A percentile compares a stretch with the other conserved stretches of the same genome.
Evolutionary conservation across 305 asterid genomes (phyloP).

Genomic region (Ajuga reptans): DNA sequence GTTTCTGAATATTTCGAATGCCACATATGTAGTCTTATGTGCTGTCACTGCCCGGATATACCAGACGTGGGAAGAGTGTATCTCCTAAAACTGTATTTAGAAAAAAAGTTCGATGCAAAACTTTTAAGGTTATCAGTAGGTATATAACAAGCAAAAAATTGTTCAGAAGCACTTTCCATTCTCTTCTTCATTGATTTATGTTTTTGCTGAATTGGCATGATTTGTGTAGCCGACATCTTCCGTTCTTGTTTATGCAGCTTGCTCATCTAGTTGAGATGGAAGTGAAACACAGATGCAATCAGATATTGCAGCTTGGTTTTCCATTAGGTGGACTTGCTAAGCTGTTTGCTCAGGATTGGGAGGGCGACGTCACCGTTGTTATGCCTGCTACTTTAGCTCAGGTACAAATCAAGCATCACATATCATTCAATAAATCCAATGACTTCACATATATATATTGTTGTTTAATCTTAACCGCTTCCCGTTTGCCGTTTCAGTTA

Average conservation of each 20-base stretch:
- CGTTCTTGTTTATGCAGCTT: slow-evolving; percentile 38
- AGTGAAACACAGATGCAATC: slow-evolving; percentile 89
- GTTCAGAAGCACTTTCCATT: not conserved
- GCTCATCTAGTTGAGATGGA: slow-evolving; percentile 88
- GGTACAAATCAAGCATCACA: slow-evolving; percentile 31
- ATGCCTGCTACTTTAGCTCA: slow-evolving; percentile 97
- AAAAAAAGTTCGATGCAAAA: not conserved
- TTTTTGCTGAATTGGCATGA: not conserved
- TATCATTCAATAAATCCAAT: not conserved
- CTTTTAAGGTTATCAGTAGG: too few species aligned
- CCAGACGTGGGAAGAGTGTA: not conserved
- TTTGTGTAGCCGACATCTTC: not conserved
- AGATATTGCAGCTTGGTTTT: slow-evolving; percentile 79
- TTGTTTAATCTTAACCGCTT: not conserved
- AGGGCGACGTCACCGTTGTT: slow-evolving; percentile 90
- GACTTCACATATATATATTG: not conserved
- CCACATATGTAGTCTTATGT: not conserved
- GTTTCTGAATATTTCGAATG: not conserved
- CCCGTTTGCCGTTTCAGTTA: slow-evolving; percentile 37
- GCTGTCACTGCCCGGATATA: not conserved
- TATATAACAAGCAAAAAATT: not conserved
- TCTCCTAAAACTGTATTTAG: not conserved
- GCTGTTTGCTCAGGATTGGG: slow-evolving; percentile 96
- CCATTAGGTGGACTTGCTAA: slow-evolving; percentile 77
- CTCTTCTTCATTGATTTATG: not conserved